These are phyloP conservation scores for Leishmania martiniquensis DNA, from an alignment of 208 protist species.

Conservation along the genomic window DNA sequence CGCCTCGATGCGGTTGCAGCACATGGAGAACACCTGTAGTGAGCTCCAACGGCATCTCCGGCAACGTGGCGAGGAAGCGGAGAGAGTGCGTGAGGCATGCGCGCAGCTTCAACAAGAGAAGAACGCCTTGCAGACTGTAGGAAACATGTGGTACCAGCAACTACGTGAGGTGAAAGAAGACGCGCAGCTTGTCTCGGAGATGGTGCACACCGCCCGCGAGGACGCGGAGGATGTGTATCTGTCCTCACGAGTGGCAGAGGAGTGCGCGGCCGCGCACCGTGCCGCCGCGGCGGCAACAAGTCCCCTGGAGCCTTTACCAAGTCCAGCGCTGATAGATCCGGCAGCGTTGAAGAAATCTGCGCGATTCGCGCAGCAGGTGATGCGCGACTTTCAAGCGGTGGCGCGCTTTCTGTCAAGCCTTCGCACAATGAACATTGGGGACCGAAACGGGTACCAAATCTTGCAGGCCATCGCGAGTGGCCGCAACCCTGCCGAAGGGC, in stretches of 20 bases:
- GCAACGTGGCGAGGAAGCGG: slow-evolving; percentile 32
- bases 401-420: slow-evolving; percentile 67
- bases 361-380: slow-evolving; percentile 67
- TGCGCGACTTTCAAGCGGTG: slow-evolving; percentile 68
- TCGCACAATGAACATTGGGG: slow-evolving; percentile 73
- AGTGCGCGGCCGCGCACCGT: slow-evolving; percentile 12
- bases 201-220: slow-evolving; percentile 52
- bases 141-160: slow-evolving; percentile 46
- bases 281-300: slow-evolving; percentile 18
- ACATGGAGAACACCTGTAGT: slow-evolving; percentile 47
- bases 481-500: slow-evolving; percentile 30
- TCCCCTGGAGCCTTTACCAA: background rate
- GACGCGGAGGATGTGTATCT: slow-evolving; percentile 59
- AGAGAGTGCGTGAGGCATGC: slow-evolving; percentile 40
- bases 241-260: slow-evolving; percentile 20
- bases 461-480: slow-evolving; percentile 46
- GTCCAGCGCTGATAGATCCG: slow-evolving; percentile 6
- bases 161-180: slow-evolving; percentile 69
- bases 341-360: slow-evolving; percentile 26
- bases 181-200: slow-evolving; percentile 70
- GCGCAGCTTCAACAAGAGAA: slow-evolving; percentile 45
- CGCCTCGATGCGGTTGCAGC: slow-evolving; percentile 47
- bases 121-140: slow-evolving; percentile 24
- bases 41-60: slow-evolving; percentile 45
- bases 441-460: slow-evolving; percentile 52